These are phyloP conservation scores for Magnolia kwangsiensis DNA, from an alignment of 164 flowering plant genomes.

Conservation along the genomic window DNA sequence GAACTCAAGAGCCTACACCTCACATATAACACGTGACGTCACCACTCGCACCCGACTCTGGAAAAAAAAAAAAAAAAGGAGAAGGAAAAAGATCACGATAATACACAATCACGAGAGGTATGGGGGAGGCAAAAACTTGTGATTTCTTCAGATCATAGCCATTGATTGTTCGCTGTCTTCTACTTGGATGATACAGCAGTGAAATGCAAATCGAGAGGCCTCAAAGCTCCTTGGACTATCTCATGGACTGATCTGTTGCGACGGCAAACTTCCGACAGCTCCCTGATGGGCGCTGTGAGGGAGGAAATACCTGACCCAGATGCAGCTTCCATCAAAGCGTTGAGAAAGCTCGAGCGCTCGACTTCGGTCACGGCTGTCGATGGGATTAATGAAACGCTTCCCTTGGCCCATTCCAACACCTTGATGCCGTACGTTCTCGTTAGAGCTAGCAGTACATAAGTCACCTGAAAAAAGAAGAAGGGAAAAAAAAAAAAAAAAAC, in stretches of 20 bases:
- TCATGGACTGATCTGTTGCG: slow-evolving; percentile 91
- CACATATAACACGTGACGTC: neutral
- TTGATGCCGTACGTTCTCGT: slow-evolving; percentile 57
- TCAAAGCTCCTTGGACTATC: slow-evolving; percentile 87
- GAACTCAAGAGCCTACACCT: neutral
- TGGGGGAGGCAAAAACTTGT: neutral
- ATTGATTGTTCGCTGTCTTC: neutral
- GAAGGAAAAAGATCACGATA: neutral
- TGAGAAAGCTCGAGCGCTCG: slow-evolving; percentile 68
- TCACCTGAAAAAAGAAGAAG: slow-evolving; percentile 41
- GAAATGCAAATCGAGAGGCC: slow-evolving; percentile 73
- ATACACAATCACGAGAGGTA: slow-evolving; percentile 5
- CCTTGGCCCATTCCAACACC: slow-evolving; percentile 84
- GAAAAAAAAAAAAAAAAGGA: neutral
- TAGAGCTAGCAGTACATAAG: slow-evolving; percentile 62
- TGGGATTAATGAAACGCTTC: slow-evolving; percentile 63
- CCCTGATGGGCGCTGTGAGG: slow-evolving; percentile 59
- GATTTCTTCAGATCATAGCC: neutral
- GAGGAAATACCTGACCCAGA: slow-evolving; percentile 52
- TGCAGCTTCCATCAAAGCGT: slow-evolving; percentile 73
- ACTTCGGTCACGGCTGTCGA: slow-evolving; percentile 68
- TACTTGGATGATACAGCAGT: slow-evolving; percentile 33
- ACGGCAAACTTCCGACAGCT: slow-evolving; percentile 86
- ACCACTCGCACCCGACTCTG: neutral
- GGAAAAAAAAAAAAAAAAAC: neutral